These are phyloP conservation scores for Leccinum boreale DNA, from an alignment of 768 basidiomycete species.

Conservation along the genomic window DNA sequence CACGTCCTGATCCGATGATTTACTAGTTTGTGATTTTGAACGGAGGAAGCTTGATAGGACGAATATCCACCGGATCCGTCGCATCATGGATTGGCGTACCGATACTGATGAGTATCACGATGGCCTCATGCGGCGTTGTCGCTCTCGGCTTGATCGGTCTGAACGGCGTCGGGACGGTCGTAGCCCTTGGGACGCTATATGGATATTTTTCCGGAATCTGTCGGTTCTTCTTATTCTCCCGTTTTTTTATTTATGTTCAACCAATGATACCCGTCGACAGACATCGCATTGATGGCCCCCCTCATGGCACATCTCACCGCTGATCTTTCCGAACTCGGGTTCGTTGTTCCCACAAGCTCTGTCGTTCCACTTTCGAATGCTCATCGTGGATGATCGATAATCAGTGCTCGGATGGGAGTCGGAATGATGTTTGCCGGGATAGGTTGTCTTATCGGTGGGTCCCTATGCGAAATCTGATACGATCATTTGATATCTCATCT, in stretches of 20 bases:
- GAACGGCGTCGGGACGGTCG: constrained; percentile 30
- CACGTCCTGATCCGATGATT: not conserved
- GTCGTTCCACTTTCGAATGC: no score
- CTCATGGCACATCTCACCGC: constrained; percentile 17
- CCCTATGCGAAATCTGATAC: not conserved
- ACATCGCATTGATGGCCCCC: constrained; percentile 38
- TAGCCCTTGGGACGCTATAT: constrained; percentile 39
- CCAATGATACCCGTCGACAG: constrained; percentile 10
- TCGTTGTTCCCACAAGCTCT: not conserved
- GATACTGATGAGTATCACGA: constrained; percentile 38
- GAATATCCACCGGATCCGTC: constrained; percentile 13
- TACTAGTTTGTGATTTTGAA: constrained; percentile 50
- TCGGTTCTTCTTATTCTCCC: constrained; percentile 12
- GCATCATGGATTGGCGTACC: constrained; percentile 41
- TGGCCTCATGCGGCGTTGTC: constrained; percentile 30
- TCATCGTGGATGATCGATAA: not conserved
- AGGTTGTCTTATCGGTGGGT: constrained; percentile 22
- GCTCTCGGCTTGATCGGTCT: constrained; percentile 18
- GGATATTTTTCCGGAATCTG: constrained; percentile 47
- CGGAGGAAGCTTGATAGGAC: constrained; percentile 48
- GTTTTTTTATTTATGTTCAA: not conserved
- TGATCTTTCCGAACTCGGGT: constrained; percentile 48
- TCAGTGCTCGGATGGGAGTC: not conserved
- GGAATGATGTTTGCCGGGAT: constrained; percentile 9
- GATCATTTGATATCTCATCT: not conserved